Percentiles rank a stretch among this genome's conserved stretches.
phyloP scores from a whole-genome alignment of 352 stramenopile species.

The Pythium biforme region DNA sequence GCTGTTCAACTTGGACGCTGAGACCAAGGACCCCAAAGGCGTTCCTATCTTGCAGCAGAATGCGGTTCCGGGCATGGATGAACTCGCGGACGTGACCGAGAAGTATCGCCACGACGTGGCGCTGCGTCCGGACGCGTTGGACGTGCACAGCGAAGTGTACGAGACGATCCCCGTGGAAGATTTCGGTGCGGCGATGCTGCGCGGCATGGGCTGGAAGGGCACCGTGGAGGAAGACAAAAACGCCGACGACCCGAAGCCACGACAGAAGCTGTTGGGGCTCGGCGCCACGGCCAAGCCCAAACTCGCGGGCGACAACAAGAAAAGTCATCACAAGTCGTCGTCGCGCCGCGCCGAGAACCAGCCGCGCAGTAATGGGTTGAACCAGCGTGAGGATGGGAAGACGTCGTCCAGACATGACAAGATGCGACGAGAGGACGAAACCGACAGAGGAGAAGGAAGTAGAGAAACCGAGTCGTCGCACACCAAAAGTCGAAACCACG shows the following conservation, averaged over 20 bases:
- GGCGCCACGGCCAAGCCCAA: conserved; percentile 82
- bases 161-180: conserved; percentile 90
- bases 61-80: conserved; percentile 60
- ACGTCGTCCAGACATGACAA: conserved; percentile 1
- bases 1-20: conserved; percentile 37
- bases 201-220: conserved; percentile 97
- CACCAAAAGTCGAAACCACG: conserved; percentile 17
- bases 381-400: conserved; percentile 13
- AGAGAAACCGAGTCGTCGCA: conserved; percentile 6
- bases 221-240: conserved; percentile 43
- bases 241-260: conserved; percentile 55
- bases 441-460: conserved; percentile 1
- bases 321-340: conserved; percentile 25
- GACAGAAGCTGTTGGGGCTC: conserved; percentile 91
- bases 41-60: conserved; percentile 78
- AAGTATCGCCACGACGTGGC: conserved; percentile 86
- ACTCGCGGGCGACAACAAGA: conserved; percentile 49
- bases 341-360: conserved; percentile 10
- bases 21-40: conserved; percentile 22
- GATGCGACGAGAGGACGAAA: neutral
- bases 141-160: conserved; percentile 87
- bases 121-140: conserved; percentile 70
- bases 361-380: conserved; percentile 19
- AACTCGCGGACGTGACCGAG: conserved; percentile 68
- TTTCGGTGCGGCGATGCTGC: conserved; percentile 94